These are phyloP conservation scores for Rhynchosporium agropyri DNA, from an alignment of 2,329 filamentous ascomycete species.

Conservation along the genomic window DNA sequence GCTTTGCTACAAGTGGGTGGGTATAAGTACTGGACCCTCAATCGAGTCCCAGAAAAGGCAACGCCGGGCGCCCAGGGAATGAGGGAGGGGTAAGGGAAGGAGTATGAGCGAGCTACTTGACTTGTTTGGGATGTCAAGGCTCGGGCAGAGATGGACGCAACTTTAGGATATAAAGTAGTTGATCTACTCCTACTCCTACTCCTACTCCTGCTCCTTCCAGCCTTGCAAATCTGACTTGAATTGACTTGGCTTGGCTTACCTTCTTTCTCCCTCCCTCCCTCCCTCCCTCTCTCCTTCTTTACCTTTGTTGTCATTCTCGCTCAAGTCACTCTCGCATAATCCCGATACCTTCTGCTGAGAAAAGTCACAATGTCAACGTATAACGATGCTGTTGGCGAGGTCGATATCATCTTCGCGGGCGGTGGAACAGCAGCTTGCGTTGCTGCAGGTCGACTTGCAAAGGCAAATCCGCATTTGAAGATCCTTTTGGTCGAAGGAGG, in stretches of 20 bases:
- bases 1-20: not conserved
- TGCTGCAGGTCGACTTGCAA: slow-evolving; percentile 53
- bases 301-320: not conserved
- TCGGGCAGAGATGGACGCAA: too few species aligned
- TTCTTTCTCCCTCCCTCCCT: too few species aligned
- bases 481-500: slow-evolving; percentile 58
- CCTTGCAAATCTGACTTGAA: too few species aligned
- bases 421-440: slow-evolving; percentile 54
- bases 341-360: not conserved
- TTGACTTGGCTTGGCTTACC: too few species aligned
- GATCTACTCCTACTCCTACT: too few species aligned
- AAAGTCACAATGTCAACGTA: slow-evolving; percentile 35
- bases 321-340: not conserved
- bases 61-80: not conserved
- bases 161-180: too few species aligned
- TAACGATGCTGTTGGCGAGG: slow-evolving; percentile 42
- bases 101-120: slow-evolving; percentile 2
- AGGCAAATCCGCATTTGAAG: slow-evolving; percentile 52
- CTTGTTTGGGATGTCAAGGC: not conserved
- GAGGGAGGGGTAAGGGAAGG: slow-evolving; percentile 17
- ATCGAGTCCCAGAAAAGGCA: slow-evolving; percentile 1
- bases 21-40: not conserved
- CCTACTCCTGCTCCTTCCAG: too few species aligned
- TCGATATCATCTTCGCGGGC: slow-evolving; percentile 56
- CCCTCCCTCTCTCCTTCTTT: not conserved